Conservation (phyloP, 352 stramenopile species). For the Phytophthora podocarpi region DNA sequence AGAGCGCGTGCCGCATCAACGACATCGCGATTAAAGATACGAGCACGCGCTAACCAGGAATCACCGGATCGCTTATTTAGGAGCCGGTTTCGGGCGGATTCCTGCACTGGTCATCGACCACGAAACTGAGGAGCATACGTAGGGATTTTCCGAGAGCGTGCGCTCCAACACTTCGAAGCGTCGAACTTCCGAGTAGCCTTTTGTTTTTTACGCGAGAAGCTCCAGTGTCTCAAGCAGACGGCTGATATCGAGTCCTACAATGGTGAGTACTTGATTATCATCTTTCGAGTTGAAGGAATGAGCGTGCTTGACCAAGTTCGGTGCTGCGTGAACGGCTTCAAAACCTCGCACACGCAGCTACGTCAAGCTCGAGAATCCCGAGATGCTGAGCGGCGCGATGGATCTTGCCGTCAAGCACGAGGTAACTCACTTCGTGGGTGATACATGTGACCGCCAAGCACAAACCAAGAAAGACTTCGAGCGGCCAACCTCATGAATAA, state of each 20-base stretch:
- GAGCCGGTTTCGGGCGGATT: background rate
- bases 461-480: background rate
- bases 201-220: background rate
- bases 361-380: slow-evolving; percentile 1
- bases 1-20: no score
- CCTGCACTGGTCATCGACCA: background rate
- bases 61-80: no score
- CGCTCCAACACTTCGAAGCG: no score
- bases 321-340: background rate
- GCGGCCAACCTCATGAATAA: background rate
- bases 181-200: no score
- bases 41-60: no score
- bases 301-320: background rate
- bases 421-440: background rate
- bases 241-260: background rate
- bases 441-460: background rate
- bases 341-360: background rate
- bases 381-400: background rate
- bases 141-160: background rate
- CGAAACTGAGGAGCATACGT: background rate
- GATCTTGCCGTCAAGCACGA: background rate
- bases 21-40: no score
- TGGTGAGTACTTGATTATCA: background rate
- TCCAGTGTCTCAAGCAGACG: background rate
- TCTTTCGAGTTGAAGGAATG: background rate